Conservation (phyloP, 768 basidiomycete genomes). For the Clitopilus hobsonii region DNA sequence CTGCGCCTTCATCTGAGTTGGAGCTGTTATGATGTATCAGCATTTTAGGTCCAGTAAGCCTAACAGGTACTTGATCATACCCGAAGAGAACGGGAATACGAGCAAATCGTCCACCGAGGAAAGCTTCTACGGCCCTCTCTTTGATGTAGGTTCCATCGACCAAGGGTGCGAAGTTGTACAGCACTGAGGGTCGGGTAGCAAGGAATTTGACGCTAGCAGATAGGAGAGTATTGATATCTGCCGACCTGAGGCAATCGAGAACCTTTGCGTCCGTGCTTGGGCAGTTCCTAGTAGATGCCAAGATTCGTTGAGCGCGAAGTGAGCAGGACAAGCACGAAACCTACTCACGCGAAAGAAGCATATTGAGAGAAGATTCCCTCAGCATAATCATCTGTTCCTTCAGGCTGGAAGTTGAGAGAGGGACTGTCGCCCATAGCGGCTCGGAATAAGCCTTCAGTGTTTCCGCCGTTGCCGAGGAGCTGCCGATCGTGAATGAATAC, state of each 20-base stretch:
- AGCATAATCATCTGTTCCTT: slow-evolving; percentile 26
- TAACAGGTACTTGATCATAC: slow-evolving; percentile 10
- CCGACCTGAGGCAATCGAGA: slow-evolving; percentile 29
- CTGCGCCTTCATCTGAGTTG: slow-evolving; percentile 37
- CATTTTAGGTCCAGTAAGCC: neutral
- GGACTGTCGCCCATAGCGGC: slow-evolving; percentile 42
- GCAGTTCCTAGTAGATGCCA: slow-evolving; percentile 17
- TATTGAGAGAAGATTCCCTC: slow-evolving; percentile 31
- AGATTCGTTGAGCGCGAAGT: neutral
- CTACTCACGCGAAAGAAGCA: slow-evolving; percentile 27
- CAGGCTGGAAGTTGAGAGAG: slow-evolving; percentile 30
- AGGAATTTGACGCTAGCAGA: slow-evolving; percentile 26
- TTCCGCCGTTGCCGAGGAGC: slow-evolving; percentile 34
- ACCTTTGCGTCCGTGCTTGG: slow-evolving; percentile 12
- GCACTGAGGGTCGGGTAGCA: slow-evolving; percentile 22
- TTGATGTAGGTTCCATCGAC: slow-evolving; percentile 28
- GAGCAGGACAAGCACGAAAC: neutral
- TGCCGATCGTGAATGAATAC: slow-evolving; percentile 8
- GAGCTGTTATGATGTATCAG: slow-evolving; percentile 17
- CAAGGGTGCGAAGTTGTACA: slow-evolving; percentile 35
- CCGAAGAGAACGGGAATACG: slow-evolving; percentile 37
- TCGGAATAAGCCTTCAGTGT: slow-evolving; percentile 31
- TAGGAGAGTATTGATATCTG: slow-evolving; percentile 20
- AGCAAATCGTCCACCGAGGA: slow-evolving; percentile 29
- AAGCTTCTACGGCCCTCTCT: slow-evolving; percentile 34